Base-by-base conservation (phyloP, 345 rosid species). In the Populus pruinosa region DNA sequence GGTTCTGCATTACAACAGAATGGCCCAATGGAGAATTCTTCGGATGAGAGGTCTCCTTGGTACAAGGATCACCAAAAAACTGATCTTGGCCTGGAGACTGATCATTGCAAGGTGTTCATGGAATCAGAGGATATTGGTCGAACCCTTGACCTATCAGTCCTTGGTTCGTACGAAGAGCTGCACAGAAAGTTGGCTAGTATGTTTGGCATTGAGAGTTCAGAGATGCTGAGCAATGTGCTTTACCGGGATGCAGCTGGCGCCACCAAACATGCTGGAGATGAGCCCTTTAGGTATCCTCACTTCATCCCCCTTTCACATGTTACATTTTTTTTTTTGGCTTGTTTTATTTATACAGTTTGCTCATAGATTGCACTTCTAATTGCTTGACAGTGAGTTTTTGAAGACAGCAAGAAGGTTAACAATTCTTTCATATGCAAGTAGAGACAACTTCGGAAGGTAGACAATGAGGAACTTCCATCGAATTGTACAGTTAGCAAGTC, bases 41-140 rank as follows among this genome's bases (percentile, higher is more conserved):
- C 92, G 0, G 95, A 91, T 8, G 97, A 82, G 85, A 95, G 90
- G 65, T 89, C 89, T 35, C 89, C 90, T 23, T 81, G 89, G 80
- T 83, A 81, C 84, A 88, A 87, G 78, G 84, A 83, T 77, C 65
- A 68, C 31, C 81, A 82, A 14, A 86, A 88, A 76, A 66, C 79
- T 76, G 89, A 83, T 43, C 77, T 78, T 2, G 82, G 85, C 64
- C 71, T 87, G 78, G 93, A 87, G 79, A 86, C 85, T 1, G 97
- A 92, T 27, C 94, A 90, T 41, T 93, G 99, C 88, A 93, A 93
- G 83, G 96, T 95, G 59, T 95, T 91, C 75, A 80, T 90, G 94
- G 94, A 93, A 82, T 90, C 97, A 0, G 99, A 95, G 25, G 90
- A 91, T 27, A 90, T 93, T 5, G 97, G 97, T 25, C 86, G 98